Evolutionary conservation across 73 alveolate species (phyloP), one percentile per base, ranked within the genome.

Genomic region (Symbiodinium natans): DNA sequence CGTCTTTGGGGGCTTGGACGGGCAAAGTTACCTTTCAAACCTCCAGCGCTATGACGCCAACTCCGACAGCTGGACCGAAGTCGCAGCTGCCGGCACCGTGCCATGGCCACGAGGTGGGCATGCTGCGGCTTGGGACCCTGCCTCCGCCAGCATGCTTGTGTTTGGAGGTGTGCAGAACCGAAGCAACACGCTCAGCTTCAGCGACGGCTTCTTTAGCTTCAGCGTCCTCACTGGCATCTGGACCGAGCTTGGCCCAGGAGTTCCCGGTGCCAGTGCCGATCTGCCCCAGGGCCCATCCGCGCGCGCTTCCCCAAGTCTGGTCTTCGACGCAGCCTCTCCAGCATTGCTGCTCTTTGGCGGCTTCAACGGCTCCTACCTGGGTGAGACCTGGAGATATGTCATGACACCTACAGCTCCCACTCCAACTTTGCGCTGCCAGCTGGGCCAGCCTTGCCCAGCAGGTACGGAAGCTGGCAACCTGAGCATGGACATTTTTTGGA

Each of bases 381-480:
- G 42, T 11, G 85, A 74, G 31, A 11, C 38, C 21, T 74, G 85
- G 85, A 31, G 85, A 21, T 74, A n/a, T 33, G 46, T 3, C 29
- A 5, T 38, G 13, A 2, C 43, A 3, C 31, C 5, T 6, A 17
- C 42, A 3, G 13, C n/a, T 4, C 4, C 82, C 9, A 9, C 36
- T 4, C n/a, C 36, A 6, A 29, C 15, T 21, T 9, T 29, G 10
- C 40, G 59, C 6, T 80, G 87, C 29, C 34, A 39, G n/a, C 56
- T 80, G 54, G 87, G 87, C 39, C 48, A 74, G 84, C 84, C 84
- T 31, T 74, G 84, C 84, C 40, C 6, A 11, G 42, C 42, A 8
- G 40, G 8, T 13, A 31, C 4, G 42, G 25, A 6, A 21, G 42
- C 42, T 8, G 4, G 42, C 40, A n/a, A 8, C 33, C 42, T 74